Percentiles rank a stretch among this genome's conserved stretches.
Conservation (phyloP, 768 basidiomycete species). For the Termitomyces sp. region DNA sequence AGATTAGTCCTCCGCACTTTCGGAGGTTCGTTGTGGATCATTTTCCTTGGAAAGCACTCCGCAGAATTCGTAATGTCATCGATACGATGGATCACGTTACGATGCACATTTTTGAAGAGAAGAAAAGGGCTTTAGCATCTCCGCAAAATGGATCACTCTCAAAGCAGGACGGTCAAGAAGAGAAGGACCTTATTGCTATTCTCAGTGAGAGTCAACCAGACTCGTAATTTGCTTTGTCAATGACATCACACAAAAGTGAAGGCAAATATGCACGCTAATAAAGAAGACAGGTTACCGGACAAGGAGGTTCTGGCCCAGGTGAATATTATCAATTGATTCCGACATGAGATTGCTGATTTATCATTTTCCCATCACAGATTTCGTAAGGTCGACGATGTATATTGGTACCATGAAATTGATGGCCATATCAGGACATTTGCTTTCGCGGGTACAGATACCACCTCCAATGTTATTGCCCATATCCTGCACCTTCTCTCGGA, state of each 20-base stretch:
- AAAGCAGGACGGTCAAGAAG: conserved; percentile 21
- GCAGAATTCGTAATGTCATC: conserved; percentile 22
- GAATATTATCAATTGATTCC: not conserved
- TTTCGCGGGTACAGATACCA: conserved; percentile 39
- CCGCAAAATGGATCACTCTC: conserved; percentile 17
- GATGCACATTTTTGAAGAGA: conserved; percentile 25
- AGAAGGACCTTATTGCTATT: conserved; percentile 26
- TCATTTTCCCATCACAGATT: conserved; percentile 1
- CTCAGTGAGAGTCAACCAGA: conserved; percentile 13
- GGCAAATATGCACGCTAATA: conserved; percentile 25
- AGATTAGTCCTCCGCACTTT: conserved; percentile 26
- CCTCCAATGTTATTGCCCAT: conserved; percentile 32
- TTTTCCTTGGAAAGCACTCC: conserved; percentile 19
- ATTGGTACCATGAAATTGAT: not conserved
- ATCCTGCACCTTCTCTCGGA: conserved; percentile 29
- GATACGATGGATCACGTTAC: conserved; percentile 29
- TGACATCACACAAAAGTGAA: conserved; percentile 18
- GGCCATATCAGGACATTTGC: conserved; percentile 17
- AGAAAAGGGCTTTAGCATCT: conserved; percentile 23
- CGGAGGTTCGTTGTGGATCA: conserved; percentile 26
- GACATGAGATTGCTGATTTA: not conserved
- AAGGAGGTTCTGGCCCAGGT: conserved; percentile 31
- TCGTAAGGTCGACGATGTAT: conserved; percentile 5
- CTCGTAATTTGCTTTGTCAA: not conserved
- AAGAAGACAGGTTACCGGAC: conserved; percentile 26